Base-by-base conservation (phyloP, 805 yeast species). In the Wickerhamiella kurtzmanii region DNA sequence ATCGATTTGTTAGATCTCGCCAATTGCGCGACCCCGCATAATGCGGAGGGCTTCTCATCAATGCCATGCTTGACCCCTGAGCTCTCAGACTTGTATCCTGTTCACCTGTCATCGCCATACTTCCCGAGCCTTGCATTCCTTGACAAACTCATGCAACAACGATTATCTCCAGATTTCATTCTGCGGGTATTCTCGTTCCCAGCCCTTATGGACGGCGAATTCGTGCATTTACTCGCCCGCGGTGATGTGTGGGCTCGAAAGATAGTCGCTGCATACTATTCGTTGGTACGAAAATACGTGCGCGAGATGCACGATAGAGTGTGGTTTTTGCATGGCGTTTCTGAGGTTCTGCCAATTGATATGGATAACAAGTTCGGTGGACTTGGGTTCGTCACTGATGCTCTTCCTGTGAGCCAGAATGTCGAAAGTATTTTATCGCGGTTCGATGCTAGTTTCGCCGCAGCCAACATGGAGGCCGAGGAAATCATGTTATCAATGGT, bases 261-360 rank as follows among this genome's bases (percentile, higher is more conserved):
- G 55, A 85, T 89, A 52, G 84, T 89, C 84, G 71, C 94, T 54
- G 80, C 83, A 47, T 88, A 88, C 67, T 88, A 88, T 66, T 78
- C 82, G 47, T 66, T 88, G 48, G 71, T 88, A 43, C 69, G 95
- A 54, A 78, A 81, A 15, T 88, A 82, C 62, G 84, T 94, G 0
- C 76, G 80, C 35, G 94, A 84, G 58, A 81, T 83, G 82, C 83
- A 82, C 61, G 92, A 87, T 57, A 76, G 76, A 55, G 94, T 88
- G 16, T 88, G 96, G 96, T 87, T 88, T 56, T 69, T 88, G 52
- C 95, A 88, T 63, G 96, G 96, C 3, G 92, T 86, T 2, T 76
- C 92, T 3, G 77, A 79, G 46, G 94, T 87, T 0, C 69, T 88
- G 43, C 96, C 96, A 0, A 94, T 80, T 9, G 95, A 87, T 62